These are phyloP conservation scores for Wallemia ichthyophaga DNA, from an alignment of 1,284 basidiomycete species.

Conservation along the genomic window DNA sequence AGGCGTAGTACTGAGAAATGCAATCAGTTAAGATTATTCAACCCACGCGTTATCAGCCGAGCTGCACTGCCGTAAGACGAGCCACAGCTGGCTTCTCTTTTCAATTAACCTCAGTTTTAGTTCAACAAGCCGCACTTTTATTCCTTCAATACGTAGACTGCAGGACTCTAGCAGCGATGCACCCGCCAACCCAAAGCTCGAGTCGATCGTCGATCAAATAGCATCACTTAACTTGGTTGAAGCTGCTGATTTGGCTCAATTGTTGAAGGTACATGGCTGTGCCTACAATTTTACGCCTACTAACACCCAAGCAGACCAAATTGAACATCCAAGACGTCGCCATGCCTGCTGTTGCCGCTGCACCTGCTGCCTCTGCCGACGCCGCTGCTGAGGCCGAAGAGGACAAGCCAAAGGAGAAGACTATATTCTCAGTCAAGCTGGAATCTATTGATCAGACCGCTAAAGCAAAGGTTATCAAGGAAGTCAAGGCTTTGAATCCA, in stretches of 20 bases:
- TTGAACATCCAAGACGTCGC: conserved; percentile 96
- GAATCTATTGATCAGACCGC: conserved; percentile 65
- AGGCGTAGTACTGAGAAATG: background rate
- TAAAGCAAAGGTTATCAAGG: conserved; percentile 93
- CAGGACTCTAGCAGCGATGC: conserved; percentile 3
- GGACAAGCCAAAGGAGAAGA: conserved; percentile 98
- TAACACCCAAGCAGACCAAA: conserved; percentile 27
- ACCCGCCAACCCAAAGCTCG: conserved; percentile 34
- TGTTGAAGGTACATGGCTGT: conserved; percentile 42
- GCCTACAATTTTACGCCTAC: background rate
- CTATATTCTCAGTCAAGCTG: conserved; percentile 77
- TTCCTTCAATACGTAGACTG: background rate
- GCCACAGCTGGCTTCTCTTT: background rate
- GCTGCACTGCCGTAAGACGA: background rate
- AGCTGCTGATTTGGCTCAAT: conserved; percentile 77
- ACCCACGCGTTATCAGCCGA: background rate
- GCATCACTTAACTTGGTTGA: conserved; percentile 68
- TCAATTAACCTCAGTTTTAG: background rate
- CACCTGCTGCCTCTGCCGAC: conserved; percentile 23
- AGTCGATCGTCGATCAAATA: conserved; percentile 73
- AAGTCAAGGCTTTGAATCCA: conserved; percentile 82
- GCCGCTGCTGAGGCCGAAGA: conserved; percentile 27
- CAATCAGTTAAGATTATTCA: background rate
- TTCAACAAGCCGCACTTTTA: background rate
- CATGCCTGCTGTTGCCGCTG: conserved; percentile 47